A percentile compares a stretch with the other conserved stretches of the same genome.
phyloP scores from a whole-genome alignment of 352 stramenopile species.

The Phytopythium litorale region DNA sequence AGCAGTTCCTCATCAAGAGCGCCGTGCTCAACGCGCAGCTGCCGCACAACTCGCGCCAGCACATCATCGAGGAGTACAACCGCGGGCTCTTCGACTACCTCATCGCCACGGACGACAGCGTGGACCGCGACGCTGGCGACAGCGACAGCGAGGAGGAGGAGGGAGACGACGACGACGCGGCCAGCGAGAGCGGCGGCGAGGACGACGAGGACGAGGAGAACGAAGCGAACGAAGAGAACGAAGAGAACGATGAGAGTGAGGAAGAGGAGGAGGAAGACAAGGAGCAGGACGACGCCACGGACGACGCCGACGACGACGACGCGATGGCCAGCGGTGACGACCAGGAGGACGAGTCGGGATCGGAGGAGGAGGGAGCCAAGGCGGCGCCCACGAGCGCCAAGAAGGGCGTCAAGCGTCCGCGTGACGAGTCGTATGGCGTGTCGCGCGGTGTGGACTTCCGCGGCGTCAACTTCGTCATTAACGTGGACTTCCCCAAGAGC shows the following conservation, averaged over 20 bases:
- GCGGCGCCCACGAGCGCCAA: conserved; percentile 19
- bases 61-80: conserved; percentile 96
- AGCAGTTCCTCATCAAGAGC: conserved; percentile 96
- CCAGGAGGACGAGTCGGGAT: conserved; percentile 20
- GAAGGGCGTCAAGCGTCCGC: conserved; percentile 48
- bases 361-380: conserved; percentile 26
- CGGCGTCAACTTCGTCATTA: conserved; percentile 98
- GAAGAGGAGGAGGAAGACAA: conserved; percentile 40
- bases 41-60: conserved; percentile 95
- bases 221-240: conserved; percentile 29
- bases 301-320: conserved; percentile 84
- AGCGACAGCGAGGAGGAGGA: conserved; percentile 65
- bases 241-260: conserved; percentile 31
- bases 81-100: conserved; percentile 98
- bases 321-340: conserved; percentile 36
- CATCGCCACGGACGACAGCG: conserved; percentile 97
- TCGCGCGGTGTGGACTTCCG: conserved; percentile 98
- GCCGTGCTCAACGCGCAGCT: conserved; percentile 99
- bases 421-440: conserved; percentile 94
- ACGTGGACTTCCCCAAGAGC: conserved; percentile 97
- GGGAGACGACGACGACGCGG: conserved; percentile 62
- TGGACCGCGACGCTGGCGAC: conserved; percentile 82
- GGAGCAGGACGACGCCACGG: conserved; percentile 30
- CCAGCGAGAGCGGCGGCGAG: conserved; percentile 32
- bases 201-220: conserved; percentile 42